Base-by-base conservation (phyloP, 202 grass and related monocot genomes). In the Setaria italica region DNA sequence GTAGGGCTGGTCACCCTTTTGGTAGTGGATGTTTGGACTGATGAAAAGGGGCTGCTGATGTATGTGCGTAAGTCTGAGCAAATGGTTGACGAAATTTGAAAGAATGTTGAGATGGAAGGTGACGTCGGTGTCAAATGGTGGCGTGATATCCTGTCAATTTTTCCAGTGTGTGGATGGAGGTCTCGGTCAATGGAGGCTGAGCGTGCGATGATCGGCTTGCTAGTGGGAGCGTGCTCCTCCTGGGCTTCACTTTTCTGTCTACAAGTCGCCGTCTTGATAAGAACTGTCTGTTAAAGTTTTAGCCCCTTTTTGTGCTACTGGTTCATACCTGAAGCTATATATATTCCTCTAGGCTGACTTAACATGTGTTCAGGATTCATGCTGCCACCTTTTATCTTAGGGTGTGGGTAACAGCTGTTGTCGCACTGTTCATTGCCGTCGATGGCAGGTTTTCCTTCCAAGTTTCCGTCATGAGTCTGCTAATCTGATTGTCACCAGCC, bases 81-180 rank as follows among this genome's bases (percentile, higher is more conserved):
- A 84, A 90, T 87, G 83, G 87, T 86, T 91, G 92, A 94, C 86
- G 65, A 87, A 91, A 90, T 76, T 45, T 84, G 87, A 74, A 85
- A 89, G 79, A 65, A 85, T 81, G 86, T 85, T 89, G 70, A 45
- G 83, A 88, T 80, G 89, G 91, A 83, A 83, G 78, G 47, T 94
- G 81, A 89, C 86, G 83, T 76, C 50, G 86, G 91, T 57, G 79
- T 78, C 82, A 85, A 84, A 76, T 84, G 84, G 71, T 91, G 80
- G 62, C 43, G 48, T 69, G 70, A 48, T 84, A 67, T 58, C 37
- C 56, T 74, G 86, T 79, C 72, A 79, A 17, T 83, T 86, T 80
- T 82, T 86, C 50, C 46, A 47, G 14, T 59, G 76, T 81, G 35
- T 71, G 7, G 83, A 80, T 69, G 83, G 82, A 56, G 79, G 70